Evolutionary conservation across 192 early-diverging fungal genomes (phyloP).

Genomic region (Lunasporangiospora selenospora): DNA sequence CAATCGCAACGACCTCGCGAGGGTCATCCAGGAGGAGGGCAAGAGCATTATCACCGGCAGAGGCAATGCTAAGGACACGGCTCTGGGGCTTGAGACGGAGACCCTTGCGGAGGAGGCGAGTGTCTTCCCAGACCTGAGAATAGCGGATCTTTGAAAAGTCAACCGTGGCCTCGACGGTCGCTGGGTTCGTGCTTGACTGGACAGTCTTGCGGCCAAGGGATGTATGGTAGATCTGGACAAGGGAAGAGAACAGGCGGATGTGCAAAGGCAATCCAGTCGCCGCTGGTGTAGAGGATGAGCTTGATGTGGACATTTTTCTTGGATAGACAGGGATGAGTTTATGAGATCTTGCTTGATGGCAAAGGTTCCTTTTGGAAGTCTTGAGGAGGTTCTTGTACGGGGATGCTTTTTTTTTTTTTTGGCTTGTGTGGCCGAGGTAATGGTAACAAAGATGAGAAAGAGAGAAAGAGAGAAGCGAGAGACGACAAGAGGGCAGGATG

Average conservation of each 20-base stretch:
- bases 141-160: constrained; percentile 49
- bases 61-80: constrained; percentile 46
- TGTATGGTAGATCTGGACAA: constrained; percentile 35
- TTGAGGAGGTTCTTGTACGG: not conserved
- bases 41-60: constrained; percentile 46
- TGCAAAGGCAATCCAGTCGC: constrained; percentile 38
- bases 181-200: constrained; percentile 20
- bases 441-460: not conserved
- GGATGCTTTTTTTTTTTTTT: not conserved
- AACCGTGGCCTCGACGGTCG: constrained; percentile 36
- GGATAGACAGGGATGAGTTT: no score
- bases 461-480: not conserved
- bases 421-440: not conserved
- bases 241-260: constrained; percentile 31
- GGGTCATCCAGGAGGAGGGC: constrained; percentile 36
- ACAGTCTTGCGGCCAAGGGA: constrained; percentile 40
- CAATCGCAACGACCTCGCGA: constrained; percentile 43
- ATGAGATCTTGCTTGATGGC: no score
- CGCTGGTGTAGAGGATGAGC: not conserved
- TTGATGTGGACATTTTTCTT: no score
- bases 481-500: not conserved
- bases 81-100: constrained; percentile 36
- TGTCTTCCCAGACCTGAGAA: constrained; percentile 48
- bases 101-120: constrained; percentile 39
- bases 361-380: constrained; percentile 4